Evolutionary conservation across 192 early-diverging fungal genomes (phyloP).

Genomic region (Funneliformis mosseae): DNA sequence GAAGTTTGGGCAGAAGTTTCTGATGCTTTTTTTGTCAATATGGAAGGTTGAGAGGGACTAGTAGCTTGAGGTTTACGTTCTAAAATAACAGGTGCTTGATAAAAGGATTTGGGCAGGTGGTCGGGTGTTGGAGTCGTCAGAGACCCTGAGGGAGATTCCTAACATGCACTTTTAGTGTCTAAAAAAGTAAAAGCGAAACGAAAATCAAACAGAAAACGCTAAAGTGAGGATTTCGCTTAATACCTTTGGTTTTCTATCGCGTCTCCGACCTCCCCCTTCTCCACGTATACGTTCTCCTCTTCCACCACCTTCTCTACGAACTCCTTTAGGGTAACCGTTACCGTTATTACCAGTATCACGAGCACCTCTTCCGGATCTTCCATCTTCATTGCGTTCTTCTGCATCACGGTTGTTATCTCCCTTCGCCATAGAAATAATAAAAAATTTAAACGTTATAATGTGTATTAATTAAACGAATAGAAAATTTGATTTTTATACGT

Average conservation of each 20-base stretch:
- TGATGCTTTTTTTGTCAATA: not conserved
- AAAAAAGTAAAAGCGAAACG: not conserved
- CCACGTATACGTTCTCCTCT: slow-evolving; percentile 16
- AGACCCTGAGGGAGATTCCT: slow-evolving; percentile 12
- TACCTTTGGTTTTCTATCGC: slow-evolving; percentile 26
- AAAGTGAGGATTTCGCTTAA: not conserved
- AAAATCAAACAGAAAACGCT: not conserved
- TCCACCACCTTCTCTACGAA: slow-evolving; percentile 13
- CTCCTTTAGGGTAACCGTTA: not conserved
- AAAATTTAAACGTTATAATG: not conserved
- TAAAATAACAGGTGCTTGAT: slow-evolving; percentile 32
- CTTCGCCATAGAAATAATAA: slow-evolving; percentile 4
- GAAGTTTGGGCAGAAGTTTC: not conserved
- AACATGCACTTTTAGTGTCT: not conserved
- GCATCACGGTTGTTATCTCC: not conserved
- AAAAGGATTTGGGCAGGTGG: slow-evolving; percentile 26
- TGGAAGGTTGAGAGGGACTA: not conserved
- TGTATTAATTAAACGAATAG: not conserved
- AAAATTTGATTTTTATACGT: not conserved
- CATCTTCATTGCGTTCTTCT: slow-evolving; percentile 19
- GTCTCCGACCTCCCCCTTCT: slow-evolving; percentile 30
- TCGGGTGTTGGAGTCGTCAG: slow-evolving; percentile 31
- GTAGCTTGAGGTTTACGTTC: slow-evolving; percentile 16
- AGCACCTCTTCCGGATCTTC: not conserved
- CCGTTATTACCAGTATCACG: not conserved